These are phyloP conservation scores for Rhodomyrtus psidioides DNA, from an alignment of 441 rosid genomes.

Conservation along the genomic window DNA sequence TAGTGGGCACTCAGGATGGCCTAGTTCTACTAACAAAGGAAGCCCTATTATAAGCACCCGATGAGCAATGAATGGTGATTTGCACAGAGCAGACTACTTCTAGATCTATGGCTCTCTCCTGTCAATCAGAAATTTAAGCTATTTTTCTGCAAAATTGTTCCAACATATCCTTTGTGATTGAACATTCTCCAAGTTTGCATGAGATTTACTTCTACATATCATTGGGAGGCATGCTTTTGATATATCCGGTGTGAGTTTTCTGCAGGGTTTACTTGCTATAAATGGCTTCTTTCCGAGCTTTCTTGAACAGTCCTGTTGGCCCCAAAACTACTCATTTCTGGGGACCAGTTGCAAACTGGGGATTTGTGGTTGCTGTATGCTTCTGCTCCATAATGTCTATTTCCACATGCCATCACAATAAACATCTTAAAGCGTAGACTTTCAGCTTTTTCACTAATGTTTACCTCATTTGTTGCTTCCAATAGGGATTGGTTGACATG, in stretches of 20 bases:
- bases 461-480: neutral
- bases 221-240: neutral
- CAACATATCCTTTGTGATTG: neutral
- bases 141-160: neutral
- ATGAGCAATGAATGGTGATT: neutral
- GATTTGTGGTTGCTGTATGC: slow-evolving; percentile 80
- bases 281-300: slow-evolving; percentile 59
- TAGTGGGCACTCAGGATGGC: neutral
- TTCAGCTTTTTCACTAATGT: neutral
- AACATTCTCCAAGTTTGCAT: neutral
- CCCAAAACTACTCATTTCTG: slow-evolving; percentile 96
- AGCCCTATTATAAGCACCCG: neutral
- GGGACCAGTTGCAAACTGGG: slow-evolving; percentile 99
- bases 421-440: neutral
- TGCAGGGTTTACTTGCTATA: neutral
- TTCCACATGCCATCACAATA: neutral
- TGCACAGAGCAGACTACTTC: neutral
- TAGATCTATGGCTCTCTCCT: neutral
- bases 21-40: neutral
- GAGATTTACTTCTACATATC: neutral
- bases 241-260: neutral
- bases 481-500: slow-evolving; percentile 88
- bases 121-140: neutral
- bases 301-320: slow-evolving; percentile 91
- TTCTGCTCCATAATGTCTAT: slow-evolving; percentile 1